Evolutionary conservation across 192 early-diverging fungal genomes (phyloP).

Genomic region (Backusella tuberculispora): DNA sequence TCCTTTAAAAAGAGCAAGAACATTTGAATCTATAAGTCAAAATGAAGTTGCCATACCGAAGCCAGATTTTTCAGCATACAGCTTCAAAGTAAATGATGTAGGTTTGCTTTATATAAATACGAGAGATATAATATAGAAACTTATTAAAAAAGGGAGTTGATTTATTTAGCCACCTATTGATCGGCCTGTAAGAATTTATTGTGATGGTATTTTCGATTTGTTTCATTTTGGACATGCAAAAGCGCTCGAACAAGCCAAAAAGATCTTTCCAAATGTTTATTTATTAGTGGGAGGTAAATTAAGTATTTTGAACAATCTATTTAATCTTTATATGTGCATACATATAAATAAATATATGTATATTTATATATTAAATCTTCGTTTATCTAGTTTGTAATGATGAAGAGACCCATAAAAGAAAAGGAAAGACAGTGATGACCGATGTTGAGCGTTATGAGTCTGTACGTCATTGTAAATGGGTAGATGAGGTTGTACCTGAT

Average conservation of each 20-base stretch:
- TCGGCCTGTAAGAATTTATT: conserved; percentile 74
- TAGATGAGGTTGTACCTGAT: conserved; percentile 75
- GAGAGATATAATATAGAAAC: no score
- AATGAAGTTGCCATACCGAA: not conserved
- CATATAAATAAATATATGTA: not conserved
- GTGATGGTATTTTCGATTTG: conserved; percentile 83
- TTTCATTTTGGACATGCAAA: conserved; percentile 81
- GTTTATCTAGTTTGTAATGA: conserved; percentile 65
- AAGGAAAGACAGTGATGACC: conserved; percentile 82
- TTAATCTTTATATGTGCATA: not conserved
- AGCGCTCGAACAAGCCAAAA: conserved; percentile 81
- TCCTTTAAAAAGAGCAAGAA: conserved; percentile 8
- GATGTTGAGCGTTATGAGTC: conserved; percentile 80
- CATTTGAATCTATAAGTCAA: not conserved
- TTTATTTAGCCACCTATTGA: conserved; percentile 54
- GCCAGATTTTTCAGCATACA: conserved; percentile 8
- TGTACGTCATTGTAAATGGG: conserved; percentile 84
- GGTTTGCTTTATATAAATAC: not conserved
- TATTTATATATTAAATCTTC: no score
- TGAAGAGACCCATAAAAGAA: conserved; percentile 71
- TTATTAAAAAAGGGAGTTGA: not conserved
- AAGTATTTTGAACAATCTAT: not conserved
- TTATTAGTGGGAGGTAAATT: conserved; percentile 65
- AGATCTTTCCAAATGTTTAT: conserved; percentile 72
- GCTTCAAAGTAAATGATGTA: conserved; percentile 9